Evolutionary conservation across 495 filamentous ascomycete genomes (phyloP).

Genomic region (Neurospora tetraspora): DNA sequence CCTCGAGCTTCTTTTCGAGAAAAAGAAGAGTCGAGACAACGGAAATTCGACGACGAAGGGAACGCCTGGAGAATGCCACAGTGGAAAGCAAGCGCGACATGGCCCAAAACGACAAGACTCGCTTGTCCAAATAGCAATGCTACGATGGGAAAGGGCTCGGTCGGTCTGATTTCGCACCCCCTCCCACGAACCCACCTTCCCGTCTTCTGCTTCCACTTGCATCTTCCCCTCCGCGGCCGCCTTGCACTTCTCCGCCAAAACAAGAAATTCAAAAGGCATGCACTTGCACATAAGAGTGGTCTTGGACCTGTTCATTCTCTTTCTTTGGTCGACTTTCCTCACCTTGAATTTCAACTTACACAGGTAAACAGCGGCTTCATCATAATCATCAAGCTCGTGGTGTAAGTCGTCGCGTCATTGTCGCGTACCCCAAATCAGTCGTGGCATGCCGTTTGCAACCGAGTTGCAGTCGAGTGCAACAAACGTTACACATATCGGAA

Average conservation of each 20-base stretch:
- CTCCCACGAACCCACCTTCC: background rate
- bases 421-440: constrained; percentile 14
- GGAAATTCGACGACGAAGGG: constrained; percentile 2
- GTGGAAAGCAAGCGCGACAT: constrained; percentile 23
- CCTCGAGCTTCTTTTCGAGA: background rate
- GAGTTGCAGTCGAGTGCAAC: constrained; percentile 7
- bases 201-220: background rate
- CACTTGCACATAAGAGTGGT: too few species aligned
- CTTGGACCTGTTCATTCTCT: too few species aligned
- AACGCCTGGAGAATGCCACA: constrained; percentile 12
- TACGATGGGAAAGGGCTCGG: constrained; percentile 3
- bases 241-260: background rate
- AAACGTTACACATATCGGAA: constrained; percentile 5
- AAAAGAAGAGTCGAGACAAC: background rate
- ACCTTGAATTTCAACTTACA: background rate
- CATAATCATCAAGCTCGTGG: background rate
- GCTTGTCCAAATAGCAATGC: constrained; percentile 34
- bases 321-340: background rate
- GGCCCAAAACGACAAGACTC: constrained; percentile 11
- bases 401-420: constrained; percentile 19
- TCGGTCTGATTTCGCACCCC: background rate
- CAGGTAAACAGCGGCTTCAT: background rate
- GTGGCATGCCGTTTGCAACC: constrained; percentile 6
- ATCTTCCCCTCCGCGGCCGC: background rate
- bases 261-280: background rate